phyloP scores from a whole-genome alignment of 495 filamentous ascomycete genomes.

The Trichoderma asperelloides region DNA sequence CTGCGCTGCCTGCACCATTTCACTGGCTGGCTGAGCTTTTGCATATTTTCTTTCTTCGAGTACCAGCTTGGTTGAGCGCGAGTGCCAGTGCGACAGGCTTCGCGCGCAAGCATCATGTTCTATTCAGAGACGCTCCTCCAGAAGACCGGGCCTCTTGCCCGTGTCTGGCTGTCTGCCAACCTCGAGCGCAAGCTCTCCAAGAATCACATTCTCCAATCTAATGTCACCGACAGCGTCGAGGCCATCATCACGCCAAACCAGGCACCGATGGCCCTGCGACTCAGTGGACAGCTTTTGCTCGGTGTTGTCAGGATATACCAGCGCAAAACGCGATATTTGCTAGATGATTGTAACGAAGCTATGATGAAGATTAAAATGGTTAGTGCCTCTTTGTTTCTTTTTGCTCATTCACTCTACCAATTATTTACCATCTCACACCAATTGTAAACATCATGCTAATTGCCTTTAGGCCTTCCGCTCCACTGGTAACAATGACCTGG shows the following conservation, averaged over 20 bases:
- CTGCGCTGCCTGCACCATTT: neutral
- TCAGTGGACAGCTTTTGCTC: slow-evolving; percentile 87
- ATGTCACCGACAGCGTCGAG: slow-evolving; percentile 85
- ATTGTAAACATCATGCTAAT: slow-evolving; percentile 22
- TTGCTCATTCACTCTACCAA: too few relatives aligned
- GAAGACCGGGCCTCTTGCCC: slow-evolving; percentile 92
- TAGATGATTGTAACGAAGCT: slow-evolving; percentile 96
- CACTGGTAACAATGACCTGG: slow-evolving; percentile 70
- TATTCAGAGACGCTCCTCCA: slow-evolving; percentile 94
- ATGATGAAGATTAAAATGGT: slow-evolving; percentile 98
- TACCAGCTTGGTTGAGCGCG: neutral
- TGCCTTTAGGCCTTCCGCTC: slow-evolving; percentile 60
- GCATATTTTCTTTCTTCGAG: neutral
- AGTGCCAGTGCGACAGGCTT: neutral
- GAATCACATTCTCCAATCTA: slow-evolving; percentile 82
- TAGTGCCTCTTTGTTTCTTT: slow-evolving; percentile 18
- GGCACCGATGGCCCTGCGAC: slow-evolving; percentile 86
- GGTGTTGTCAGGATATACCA: slow-evolving; percentile 97
- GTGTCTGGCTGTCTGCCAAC: slow-evolving; percentile 97
- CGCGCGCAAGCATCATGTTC: slow-evolving; percentile 60
- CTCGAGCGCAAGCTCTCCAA: slow-evolving; percentile 96
- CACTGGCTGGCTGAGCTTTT: slow-evolving; percentile 3
- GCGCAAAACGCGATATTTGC: slow-evolving; percentile 86
- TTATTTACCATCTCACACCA: neutral
- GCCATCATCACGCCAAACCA: slow-evolving; percentile 91